A percentile compares a stretch with the other conserved stretches of the same genome.
phyloP scores from a whole-genome alignment of 2,329 filamentous ascomycete genomes.

The Volutella citrinella region DNA sequence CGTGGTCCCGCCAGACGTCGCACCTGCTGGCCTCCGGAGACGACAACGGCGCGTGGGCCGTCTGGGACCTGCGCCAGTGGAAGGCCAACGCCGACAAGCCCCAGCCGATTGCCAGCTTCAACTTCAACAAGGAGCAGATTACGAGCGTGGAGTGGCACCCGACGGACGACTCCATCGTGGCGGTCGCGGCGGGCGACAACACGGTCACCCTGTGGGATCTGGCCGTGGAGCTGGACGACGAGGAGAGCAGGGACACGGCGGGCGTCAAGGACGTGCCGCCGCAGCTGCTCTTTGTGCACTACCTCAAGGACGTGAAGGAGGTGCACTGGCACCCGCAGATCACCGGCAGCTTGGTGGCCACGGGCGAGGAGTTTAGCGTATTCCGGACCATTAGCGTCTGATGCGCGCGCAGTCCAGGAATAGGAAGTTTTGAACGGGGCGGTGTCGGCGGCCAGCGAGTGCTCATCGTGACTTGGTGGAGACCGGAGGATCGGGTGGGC shows the following conservation, averaged over 20 bases:
- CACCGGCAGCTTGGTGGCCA: constrained; percentile 83
- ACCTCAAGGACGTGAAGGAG: constrained; percentile 92
- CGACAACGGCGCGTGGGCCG: constrained; percentile 90
- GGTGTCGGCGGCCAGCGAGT: too few species aligned
- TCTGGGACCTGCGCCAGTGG: constrained; percentile 97
- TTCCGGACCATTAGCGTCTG: constrained; percentile 83
- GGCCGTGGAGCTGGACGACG: constrained; percentile 93
- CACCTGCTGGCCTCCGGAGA: constrained; percentile 90
- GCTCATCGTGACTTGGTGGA: too few species aligned
- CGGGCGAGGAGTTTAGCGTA: constrained; percentile 83
- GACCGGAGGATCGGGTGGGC: too few species aligned
- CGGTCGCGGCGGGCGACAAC: constrained; percentile 88
- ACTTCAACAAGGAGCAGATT: constrained; percentile 95
- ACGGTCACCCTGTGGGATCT: constrained; percentile 96
- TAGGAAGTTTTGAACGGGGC: too few species aligned
- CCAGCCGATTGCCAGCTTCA: constrained; percentile 85
- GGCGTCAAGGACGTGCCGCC: constrained; percentile 88
- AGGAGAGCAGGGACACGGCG: constrained; percentile 87
- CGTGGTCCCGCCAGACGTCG: constrained; percentile 84
- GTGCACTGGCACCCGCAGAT: constrained; percentile 98
- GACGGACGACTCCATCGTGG: constrained; percentile 91
- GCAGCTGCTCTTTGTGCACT: constrained; percentile 94
- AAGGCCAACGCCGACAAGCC: constrained; percentile 63
- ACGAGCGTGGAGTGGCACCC: constrained; percentile 97
- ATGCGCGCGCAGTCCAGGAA: too few species aligned